Evolutionary conservation across 2,329 filamentous ascomycete genomes (phyloP).

Genomic region (Monosporascus sp.): DNA sequence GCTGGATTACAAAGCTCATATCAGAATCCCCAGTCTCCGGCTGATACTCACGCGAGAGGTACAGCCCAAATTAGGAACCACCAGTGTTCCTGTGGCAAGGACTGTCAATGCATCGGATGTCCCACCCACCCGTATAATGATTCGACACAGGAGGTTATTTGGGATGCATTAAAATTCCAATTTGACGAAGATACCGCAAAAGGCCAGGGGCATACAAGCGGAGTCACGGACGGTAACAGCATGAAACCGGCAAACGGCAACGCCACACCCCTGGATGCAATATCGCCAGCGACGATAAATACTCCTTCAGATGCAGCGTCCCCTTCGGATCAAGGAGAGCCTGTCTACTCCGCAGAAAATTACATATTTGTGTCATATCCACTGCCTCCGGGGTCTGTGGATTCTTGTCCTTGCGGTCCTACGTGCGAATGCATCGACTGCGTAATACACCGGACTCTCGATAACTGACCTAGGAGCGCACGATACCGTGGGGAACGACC

Average conservation of each 20-base stretch:
- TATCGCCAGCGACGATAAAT: neutral
- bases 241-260: neutral
- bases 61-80: neutral
- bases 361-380: neutral
- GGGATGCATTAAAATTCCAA: neutral
- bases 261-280: neutral
- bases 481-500: neutral
- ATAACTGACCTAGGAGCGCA: neutral
- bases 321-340: neutral
- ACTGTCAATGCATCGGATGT: constrained; percentile 1
- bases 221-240: neutral
- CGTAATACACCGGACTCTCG: neutral
- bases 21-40: neutral
- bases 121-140: constrained; percentile 1
- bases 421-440: neutral
- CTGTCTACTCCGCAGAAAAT: neutral
- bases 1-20: constrained; percentile 18
- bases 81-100: constrained; percentile 1
- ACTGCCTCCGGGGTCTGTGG: neutral
- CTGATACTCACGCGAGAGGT: neutral
- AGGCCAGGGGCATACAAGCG: neutral
- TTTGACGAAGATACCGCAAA: neutral
- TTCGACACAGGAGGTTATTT: neutral
- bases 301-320: neutral
- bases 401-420: neutral